Base-by-base conservation (phyloP, 2,329 filamentous ascomycete species). In the Pseudogymnoascus sp. region DNA sequence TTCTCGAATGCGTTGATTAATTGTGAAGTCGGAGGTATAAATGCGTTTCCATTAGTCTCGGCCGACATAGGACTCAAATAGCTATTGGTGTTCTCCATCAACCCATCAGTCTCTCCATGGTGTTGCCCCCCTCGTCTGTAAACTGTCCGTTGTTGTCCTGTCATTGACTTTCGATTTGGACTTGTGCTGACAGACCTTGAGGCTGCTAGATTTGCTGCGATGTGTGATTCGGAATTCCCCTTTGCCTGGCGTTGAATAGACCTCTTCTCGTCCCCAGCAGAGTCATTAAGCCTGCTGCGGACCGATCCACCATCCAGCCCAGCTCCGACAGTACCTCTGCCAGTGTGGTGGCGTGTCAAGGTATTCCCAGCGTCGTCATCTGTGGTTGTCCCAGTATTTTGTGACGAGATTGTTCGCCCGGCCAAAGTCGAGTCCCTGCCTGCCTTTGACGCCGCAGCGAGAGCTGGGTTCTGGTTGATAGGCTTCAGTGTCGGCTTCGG, bases 181-280 rank as follows among this genome's bases (percentile, higher is more conserved):
- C 74, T 81, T 4, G 81, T 77, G 66, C 84, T 84, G 26, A 78
- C 81, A 14, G 84, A 83, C 71, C 87, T 78, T 62, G 84, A 86
- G 19, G 86, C 87, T 2, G 84, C 85, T 26, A 86, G 74, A 31
- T 80, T 84, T 11, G 85, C 85, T 11, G 85, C 85, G 65, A 87
- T 83, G 65, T 83, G 82, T 4, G 84, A 88, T n/a, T 56, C 50
- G 50, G 50, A 56, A 35, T 56, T 56, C 50, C 50, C 6, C 28
- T 56, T 56, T 33, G 50, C 2, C 3, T 35, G 50, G 10, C 16
- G 50, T 56, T 56, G 50, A 33, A 56, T 7, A 22, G 28, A 7
- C 50, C 11, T 56, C 50, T 56, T 56, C 12, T 56, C 50, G 28
- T 56, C 50, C 28, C 2, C 8, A 19, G 26, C 3, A 31, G 12